Evolutionary conservation across 108 stramenopile species (phyloP).

Genomic region (Schizochytrium sp.): DNA sequence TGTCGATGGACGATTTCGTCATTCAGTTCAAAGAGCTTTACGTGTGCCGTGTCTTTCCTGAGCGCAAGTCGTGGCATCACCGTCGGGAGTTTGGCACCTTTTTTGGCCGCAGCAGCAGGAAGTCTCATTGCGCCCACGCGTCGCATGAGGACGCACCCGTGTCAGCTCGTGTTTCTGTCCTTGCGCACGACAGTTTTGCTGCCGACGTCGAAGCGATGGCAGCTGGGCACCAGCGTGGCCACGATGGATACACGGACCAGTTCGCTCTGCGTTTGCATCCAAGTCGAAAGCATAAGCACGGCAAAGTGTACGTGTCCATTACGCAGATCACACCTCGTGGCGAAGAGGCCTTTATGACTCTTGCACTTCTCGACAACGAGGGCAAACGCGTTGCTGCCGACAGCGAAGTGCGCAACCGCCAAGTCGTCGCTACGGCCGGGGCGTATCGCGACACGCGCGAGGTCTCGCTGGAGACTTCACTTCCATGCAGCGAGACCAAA

Average conservation of each 20-base stretch:
- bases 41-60: background rate
- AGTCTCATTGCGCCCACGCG: no score
- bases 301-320: background rate
- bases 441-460: background rate
- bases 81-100: background rate
- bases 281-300: background rate
- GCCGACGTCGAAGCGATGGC: no score
- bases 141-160: no score
- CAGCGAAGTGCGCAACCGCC: background rate
- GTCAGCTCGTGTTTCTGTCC: no score
- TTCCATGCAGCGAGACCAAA: background rate
- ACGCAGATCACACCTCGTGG: background rate
- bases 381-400: background rate
- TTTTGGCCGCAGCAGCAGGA: background rate
- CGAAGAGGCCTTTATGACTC: background rate
- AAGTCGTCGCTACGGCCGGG: background rate
- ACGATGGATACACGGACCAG: background rate
- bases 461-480: background rate
- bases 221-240: no score
- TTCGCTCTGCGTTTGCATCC: background rate
- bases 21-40: background rate
- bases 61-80: background rate
- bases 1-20: background rate
- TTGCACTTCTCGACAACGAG: background rate
- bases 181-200: no score